Percentiles rank a stretch among this genome's conserved stretches.
These are phyloP conservation scores for Thuja plicata DNA, from an alignment of 83 land plant genomes.

Conservation along the genomic window DNA sequence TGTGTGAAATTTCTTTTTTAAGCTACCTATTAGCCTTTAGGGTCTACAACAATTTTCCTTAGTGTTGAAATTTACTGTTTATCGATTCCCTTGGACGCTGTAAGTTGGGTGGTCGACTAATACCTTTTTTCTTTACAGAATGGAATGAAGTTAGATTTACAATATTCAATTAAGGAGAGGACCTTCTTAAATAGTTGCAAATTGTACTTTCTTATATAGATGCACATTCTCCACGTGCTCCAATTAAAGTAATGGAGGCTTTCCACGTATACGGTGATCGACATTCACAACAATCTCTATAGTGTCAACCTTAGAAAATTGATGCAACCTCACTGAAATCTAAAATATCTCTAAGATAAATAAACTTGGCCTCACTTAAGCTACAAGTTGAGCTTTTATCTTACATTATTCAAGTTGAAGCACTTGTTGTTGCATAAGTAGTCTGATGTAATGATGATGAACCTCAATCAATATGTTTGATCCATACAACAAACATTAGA, in stretches of 20 bases:
- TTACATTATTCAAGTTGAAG: not conserved
- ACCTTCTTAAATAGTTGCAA: no score
- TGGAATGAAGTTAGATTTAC: no score
- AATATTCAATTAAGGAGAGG: no score
- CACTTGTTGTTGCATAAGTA: not conserved
- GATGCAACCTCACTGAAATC: not conserved
- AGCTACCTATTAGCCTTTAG: no score
- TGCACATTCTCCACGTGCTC: no score
- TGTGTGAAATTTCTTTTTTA: no score
- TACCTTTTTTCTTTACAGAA: not conserved
- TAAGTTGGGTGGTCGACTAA: not conserved
- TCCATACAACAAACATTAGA: not conserved
- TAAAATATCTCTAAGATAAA: not conserved
- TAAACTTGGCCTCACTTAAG: not conserved
- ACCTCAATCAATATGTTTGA: not conserved
- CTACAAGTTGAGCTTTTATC: not conserved
- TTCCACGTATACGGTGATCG: not conserved
- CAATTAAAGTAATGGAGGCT: no score
- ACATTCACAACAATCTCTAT: not conserved
- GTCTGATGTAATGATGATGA: not conserved
- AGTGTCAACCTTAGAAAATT: not conserved
- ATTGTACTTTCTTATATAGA: no score
- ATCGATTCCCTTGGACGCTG: not conserved
- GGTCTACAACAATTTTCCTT: not conserved
- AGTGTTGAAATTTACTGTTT: not conserved